phyloP scores from a whole-genome alignment of 805 yeast genomes.

The Torulaspora quercuum region DNA sequence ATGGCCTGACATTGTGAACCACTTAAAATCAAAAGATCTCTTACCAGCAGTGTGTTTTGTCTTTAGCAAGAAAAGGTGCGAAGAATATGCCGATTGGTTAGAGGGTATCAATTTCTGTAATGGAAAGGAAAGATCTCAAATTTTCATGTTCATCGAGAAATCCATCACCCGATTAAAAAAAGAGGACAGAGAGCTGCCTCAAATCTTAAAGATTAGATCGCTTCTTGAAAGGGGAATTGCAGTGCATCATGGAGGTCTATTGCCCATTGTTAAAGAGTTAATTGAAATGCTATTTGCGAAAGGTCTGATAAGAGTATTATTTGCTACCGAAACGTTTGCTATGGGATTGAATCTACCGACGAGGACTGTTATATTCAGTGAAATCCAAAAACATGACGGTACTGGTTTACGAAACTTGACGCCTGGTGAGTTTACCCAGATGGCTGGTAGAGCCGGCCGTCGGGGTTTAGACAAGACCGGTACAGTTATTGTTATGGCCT shows the following conservation, averaged over 20 bases:
- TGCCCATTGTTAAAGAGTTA: constrained; percentile 90
- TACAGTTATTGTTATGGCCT: constrained; percentile 90
- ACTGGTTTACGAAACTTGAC: constrained; percentile 70
- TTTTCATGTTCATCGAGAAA: constrained; percentile 87
- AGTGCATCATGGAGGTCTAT: constrained; percentile 90
- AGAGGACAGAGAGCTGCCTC: constrained; percentile 93
- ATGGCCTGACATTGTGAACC: constrained; percentile 71
- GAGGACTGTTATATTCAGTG: constrained; percentile 89
- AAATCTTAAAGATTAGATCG: constrained; percentile 77
- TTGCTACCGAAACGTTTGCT: constrained; percentile 98
- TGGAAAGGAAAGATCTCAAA: constrained; percentile 83
- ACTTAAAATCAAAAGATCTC: constrained; percentile 61
- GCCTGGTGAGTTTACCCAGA: constrained; percentile 97
- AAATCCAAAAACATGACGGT: constrained; percentile 87
- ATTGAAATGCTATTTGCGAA: constrained; percentile 89
- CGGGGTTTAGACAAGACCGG: constrained; percentile 93
- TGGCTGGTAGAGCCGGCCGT: constrained; percentile 99
- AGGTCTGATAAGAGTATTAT: constrained; percentile 80
- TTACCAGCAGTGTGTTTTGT: constrained; percentile 92
- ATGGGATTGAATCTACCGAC: constrained; percentile 98
- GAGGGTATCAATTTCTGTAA: constrained; percentile 72
- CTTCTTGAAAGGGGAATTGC: constrained; percentile 88
- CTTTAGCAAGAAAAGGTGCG: constrained; percentile 89
- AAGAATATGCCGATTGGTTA: constrained; percentile 82
- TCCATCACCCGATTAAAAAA: constrained; percentile 83